phyloP scores from a whole-genome alignment of 768 basidiomycete species.

The Cystobasidiopsis lactophilus region DNA sequence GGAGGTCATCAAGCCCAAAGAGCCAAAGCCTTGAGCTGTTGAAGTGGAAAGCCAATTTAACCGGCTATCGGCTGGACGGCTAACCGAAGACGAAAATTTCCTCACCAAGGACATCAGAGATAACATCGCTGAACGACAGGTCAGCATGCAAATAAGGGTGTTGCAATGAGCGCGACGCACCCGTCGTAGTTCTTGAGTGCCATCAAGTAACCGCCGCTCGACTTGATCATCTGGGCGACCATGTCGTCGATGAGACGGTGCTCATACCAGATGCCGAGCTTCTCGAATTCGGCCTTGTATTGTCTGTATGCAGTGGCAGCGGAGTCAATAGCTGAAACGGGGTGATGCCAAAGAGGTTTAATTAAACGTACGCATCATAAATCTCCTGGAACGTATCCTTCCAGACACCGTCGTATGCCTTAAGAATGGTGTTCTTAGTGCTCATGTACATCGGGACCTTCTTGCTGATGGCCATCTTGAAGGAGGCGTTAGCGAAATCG shows the following conservation, averaged over 20 bases:
- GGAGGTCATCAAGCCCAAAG: conserved; percentile 92
- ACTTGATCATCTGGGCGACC: conserved; percentile 96
- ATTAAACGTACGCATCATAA: conserved; percentile 39
- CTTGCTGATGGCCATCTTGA: conserved; percentile 70
- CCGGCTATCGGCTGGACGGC: neutral
- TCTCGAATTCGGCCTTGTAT: conserved; percentile 26
- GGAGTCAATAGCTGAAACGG: neutral
- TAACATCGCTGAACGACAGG: neutral
- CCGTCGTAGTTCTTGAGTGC: conserved; percentile 45
- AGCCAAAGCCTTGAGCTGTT: conserved; percentile 86
- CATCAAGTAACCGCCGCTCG: conserved; percentile 70
- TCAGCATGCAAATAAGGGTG: too few relatives aligned
- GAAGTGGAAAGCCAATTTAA: conserved; percentile 29
- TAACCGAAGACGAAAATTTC: neutral
- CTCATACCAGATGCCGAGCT: conserved; percentile 35
- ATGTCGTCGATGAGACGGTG: conserved; percentile 79
- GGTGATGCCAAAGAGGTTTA: neutral
- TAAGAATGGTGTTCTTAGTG: conserved; percentile 68
- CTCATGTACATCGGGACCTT: conserved; percentile 26
- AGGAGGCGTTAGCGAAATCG: conserved; percentile 90
- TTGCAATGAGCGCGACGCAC: too few relatives aligned
- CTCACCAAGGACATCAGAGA: neutral
- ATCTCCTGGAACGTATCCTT: conserved; percentile 96
- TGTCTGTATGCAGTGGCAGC: conserved; percentile 11
- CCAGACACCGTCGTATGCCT: conserved; percentile 96